Evolutionary conservation across 768 basidiomycete species (phyloP), one percentile per base, ranked within the genome.

Genomic region (Nidularia sp.): DNA sequence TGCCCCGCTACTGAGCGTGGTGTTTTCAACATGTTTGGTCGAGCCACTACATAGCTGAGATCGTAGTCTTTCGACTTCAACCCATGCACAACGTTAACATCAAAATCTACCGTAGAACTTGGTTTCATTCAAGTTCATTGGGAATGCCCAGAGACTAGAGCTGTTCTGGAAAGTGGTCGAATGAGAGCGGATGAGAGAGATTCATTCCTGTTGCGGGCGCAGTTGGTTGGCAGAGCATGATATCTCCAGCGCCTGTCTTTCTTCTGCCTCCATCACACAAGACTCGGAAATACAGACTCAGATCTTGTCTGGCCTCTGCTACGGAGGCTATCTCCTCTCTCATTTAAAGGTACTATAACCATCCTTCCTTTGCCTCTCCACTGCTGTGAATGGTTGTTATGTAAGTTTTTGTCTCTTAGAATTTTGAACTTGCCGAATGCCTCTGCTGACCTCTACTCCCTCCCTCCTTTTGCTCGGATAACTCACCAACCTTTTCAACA

Each of bases 331-430:
- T n/a, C n/a, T n/a, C n/a, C n/a, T n/a, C n/a, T n/a, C n/a, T n/a
- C n/a, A n/a, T n/a, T n/a, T n/a, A n/a, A n/a, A 39, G 8, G 36
- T 39, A 39, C n/a, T n/a, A 39, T 39, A 39, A n/a, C 36, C 7
- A n/a, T 39, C 36, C 36, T 7, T n/a, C 36, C 36, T 39, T 7
- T n/a, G 8, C n/a, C 36, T 7, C 36, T 7, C 7, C n/a, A n/a
- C n/a, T n/a, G n/a, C n/a, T n/a, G n/a, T n/a, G n/a, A n/a, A n/a
- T n/a, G 50, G 52, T 47, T 32, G 66, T 67, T 66, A 64, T 65
- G 69, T 70, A 69, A 69, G 67, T 70, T 62, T 66, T 59, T 51
- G 47, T 44, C 53, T 47, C 45, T 48, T 48, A 57, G 34, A 47
- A 46, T 51, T 52, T 53, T 3, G 5, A 22, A 18, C 49, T 29